Percentiles rank a stretch among this genome's conserved stretches.
Evolutionary conservation across 495 filamentous ascomycete species (phyloP).

Genomic region (Halenospora varia): DNA sequence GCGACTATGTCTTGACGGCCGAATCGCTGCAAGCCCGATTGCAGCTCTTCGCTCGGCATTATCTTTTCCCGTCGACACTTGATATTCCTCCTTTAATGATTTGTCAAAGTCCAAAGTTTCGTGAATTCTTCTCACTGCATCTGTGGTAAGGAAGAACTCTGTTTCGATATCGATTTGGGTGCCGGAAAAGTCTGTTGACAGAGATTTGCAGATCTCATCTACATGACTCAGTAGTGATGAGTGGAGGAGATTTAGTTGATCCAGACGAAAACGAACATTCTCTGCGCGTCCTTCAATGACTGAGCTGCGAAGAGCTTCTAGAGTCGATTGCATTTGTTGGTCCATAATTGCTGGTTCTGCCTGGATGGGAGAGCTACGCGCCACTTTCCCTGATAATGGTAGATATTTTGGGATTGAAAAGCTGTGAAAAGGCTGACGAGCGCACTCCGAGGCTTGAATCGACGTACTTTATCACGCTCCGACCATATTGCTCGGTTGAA

Average conservation of each 20-base stretch:
- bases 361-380: no score
- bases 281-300: slow-evolving; percentile 14
- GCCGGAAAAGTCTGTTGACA: not conserved
- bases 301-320: slow-evolving; percentile 7
- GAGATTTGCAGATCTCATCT: slow-evolving; percentile 1
- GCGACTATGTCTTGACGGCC: slow-evolving; percentile 6
- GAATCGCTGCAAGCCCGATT: slow-evolving; percentile 11
- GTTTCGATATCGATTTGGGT: not conserved
- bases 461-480: no score
- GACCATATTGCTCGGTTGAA: no score
- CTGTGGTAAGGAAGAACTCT: slow-evolving; percentile 14
- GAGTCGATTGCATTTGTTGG: not conserved
- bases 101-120: slow-evolving; percentile 19
- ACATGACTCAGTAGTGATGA: not conserved
- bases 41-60: slow-evolving; percentile 4
- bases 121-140: slow-evolving; percentile 2
- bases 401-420: no score
- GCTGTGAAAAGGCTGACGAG: no score
- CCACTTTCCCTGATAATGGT: no score
- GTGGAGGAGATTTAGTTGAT: slow-evolving; percentile 13
- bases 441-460: no score
- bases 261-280: slow-evolving; percentile 19
- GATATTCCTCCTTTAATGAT: slow-evolving; percentile 16
- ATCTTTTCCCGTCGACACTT: slow-evolving; percentile 13
- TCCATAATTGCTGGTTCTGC: no score